Evolutionary conservation across 495 filamentous ascomycete genomes (phyloP).

Genomic region (Penicillium desertorum): DNA sequence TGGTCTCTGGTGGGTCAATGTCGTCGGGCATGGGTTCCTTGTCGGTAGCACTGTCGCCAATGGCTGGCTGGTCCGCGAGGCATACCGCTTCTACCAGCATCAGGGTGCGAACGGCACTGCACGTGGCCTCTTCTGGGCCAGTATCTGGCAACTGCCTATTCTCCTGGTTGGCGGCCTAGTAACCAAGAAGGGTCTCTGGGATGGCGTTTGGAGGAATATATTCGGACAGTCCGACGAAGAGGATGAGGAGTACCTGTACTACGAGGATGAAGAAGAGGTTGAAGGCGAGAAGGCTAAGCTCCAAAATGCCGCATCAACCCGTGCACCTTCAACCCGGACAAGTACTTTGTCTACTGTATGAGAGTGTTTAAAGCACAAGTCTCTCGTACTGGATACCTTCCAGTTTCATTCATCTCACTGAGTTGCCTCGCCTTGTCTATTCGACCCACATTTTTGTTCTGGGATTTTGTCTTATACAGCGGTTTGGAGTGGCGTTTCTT

Average conservation of each 20-base stretch:
- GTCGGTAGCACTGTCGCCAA: conserved; percentile 80
- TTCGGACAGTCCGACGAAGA: conserved; percentile 53
- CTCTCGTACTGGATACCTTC: neutral
- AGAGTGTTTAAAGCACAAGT: neutral
- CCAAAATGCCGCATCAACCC: neutral
- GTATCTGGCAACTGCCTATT: conserved; percentile 93
- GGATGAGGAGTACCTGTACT: conserved; percentile 43
- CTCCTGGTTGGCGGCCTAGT: conserved; percentile 87
- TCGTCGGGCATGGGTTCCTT: conserved; percentile 87
- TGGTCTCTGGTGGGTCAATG: conserved; percentile 73
- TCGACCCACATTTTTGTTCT: conserved; percentile 7
- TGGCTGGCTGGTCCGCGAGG: conserved; percentile 79
- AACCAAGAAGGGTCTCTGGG: conserved; percentile 94
- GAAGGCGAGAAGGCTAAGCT: conserved; percentile 2
- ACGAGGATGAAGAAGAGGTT: conserved; percentile 38
- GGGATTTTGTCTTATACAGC: conserved; percentile 24
- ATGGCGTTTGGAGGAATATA: conserved; percentile 71
- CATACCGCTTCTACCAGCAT: conserved; percentile 75
- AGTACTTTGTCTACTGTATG: conserved; percentile 20
- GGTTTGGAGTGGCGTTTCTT: conserved; percentile 28
- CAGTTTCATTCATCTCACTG: conserved; percentile 6
- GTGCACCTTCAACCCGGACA: conserved; percentile 11
- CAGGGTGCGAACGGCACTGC: conserved; percentile 80
- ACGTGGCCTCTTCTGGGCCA: conserved; percentile 90
- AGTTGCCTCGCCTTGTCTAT: neutral